Evolutionary conservation across 768 basidiomycete genomes (phyloP).

Genomic region (Solioccasus polychromus): DNA sequence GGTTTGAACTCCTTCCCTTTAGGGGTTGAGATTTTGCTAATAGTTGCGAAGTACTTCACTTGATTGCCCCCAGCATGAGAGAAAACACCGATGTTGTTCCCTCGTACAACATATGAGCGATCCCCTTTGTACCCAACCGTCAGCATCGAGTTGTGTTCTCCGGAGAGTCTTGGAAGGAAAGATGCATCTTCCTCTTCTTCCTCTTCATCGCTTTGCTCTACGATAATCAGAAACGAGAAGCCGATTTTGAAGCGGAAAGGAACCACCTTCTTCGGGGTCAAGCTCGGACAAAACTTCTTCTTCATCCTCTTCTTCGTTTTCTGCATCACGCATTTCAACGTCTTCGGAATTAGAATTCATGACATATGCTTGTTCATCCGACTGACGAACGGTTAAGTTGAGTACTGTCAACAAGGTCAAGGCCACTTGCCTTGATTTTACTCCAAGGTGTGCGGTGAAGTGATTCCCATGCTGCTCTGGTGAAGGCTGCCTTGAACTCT

Average conservation of each 20-base stretch:
- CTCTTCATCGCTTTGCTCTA: constrained; percentile 44
- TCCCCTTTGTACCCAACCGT: constrained; percentile 96
- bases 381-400: constrained; percentile 34
- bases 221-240: constrained; percentile 25
- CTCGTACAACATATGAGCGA: constrained; percentile 89
- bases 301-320: constrained; percentile 75
- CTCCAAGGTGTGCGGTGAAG: constrained; percentile 69
- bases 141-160: constrained; percentile 81
- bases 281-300: constrained; percentile 72
- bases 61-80: constrained; percentile 64
- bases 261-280: constrained; percentile 59
- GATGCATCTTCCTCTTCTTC: constrained; percentile 37
- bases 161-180: constrained; percentile 40
- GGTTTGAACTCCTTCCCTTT: constrained; percentile 86
- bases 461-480: constrained; percentile 76
- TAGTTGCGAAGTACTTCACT: constrained; percentile 84
- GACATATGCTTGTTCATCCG: constrained; percentile 87
- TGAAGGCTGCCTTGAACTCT: constrained; percentile 60
- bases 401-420: neutral
- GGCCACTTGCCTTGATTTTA: constrained; percentile 79
- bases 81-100: constrained; percentile 90
- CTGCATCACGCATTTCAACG: constrained; percentile 81
- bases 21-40: constrained; percentile 75
- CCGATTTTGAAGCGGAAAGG: neutral
- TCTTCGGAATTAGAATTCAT: constrained; percentile 74